Evolutionary conservation across 2,329 filamentous ascomycete species (phyloP).

Genomic region (Zarea fungicola): DNA sequence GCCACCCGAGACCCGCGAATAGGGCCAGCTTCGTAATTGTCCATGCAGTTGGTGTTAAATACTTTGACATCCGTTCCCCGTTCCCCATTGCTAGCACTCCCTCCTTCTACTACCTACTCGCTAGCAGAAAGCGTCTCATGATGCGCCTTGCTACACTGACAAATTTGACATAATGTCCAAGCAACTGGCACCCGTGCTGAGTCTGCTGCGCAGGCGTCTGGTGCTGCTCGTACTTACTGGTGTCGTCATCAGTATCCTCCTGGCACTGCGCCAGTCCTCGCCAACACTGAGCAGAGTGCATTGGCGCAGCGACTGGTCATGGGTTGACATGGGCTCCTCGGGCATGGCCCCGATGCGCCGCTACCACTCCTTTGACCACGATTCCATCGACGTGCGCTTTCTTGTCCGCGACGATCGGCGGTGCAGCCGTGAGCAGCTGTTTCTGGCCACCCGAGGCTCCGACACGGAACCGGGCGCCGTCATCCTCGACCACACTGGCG

Average conservation of each 20-base stretch:
- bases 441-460: constrained; percentile 11
- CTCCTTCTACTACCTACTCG: too few species aligned
- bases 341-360: constrained; percentile 10
- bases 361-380: constrained; percentile 12
- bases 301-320: constrained; percentile 14
- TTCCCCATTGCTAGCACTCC: too few species aligned
- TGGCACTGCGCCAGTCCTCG: not conserved
- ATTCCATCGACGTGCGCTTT: constrained; percentile 11
- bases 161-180: constrained; percentile 3
- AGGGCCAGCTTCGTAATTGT: too few species aligned
- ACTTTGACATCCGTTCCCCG: too few species aligned
- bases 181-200: not conserved
- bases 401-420: constrained; percentile 5
- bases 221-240: not conserved
- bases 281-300: constrained; percentile 6
- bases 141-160: too few species aligned
- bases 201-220: constrained; percentile 4
- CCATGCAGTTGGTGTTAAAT: too few species aligned
- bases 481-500: constrained; percentile 22
- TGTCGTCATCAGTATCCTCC: not conserved
- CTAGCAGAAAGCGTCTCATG: too few species aligned
- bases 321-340: constrained; percentile 10
- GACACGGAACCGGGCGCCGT: constrained; percentile 13
- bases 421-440: constrained; percentile 11
- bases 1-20: too few species aligned